Conservation (phyloP, 495 filamentous ascomycete species). For the Aspergillus campestris region DNA sequence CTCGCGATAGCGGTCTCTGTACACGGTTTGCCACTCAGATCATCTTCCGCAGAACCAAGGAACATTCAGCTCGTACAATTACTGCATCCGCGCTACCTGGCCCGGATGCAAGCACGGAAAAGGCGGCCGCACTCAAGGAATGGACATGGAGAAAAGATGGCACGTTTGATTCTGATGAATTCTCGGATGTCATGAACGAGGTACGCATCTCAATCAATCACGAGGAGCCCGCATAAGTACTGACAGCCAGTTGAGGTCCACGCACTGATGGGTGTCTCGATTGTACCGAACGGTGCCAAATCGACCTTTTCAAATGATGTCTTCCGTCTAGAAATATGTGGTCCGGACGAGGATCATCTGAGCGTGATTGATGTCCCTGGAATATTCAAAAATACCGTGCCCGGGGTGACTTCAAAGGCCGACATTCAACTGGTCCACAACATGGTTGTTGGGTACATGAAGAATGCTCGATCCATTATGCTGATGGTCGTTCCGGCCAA, state of each 20-base stretch:
- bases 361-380: conserved; percentile 58
- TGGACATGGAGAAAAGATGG: conserved; percentile 11
- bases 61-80: conserved; percentile 6
- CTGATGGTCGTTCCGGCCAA: conserved; percentile 55
- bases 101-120: conserved; percentile 12
- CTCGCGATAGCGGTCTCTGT: conserved; percentile 33
- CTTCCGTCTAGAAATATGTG: conserved; percentile 49
- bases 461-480: conserved; percentile 46
- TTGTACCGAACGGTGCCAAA: neutral
- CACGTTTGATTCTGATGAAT: conserved; percentile 8
- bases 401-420: conserved; percentile 39
- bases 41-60: conserved; percentile 31
- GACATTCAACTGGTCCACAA: conserved; percentile 42
- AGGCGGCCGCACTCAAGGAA: conserved; percentile 6
- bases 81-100: conserved; percentile 20
- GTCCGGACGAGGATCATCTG: conserved; percentile 49
- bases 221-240: no score
- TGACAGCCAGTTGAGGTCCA: no score
- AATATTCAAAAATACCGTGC: conserved; percentile 48
- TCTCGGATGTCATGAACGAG: conserved; percentile 23
- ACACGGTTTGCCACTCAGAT: conserved; percentile 43
- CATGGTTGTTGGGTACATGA: conserved; percentile 49
- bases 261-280: conserved; percentile 22
- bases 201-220: neutral
- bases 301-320: conserved; percentile 48